Evolutionary conservation across 2,329 filamentous ascomycete species (phyloP), one percentile per base, ranked within the genome.

Genomic region (Fusarium robinianum): DNA sequence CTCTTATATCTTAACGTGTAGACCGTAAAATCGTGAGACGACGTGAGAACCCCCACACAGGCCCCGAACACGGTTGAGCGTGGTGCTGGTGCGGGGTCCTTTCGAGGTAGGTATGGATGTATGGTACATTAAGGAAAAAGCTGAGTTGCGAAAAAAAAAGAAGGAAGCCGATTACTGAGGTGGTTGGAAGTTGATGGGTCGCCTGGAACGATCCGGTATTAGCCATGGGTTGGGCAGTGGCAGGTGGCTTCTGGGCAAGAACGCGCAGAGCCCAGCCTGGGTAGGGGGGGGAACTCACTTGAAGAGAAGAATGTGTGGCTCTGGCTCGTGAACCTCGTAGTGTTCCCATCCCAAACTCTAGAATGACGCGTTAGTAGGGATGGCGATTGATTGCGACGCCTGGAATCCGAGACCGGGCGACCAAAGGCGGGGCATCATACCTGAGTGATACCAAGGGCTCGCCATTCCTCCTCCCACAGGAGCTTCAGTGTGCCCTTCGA

Each of bases 331-430:
- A 41, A 99, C 94, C 71, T 99, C 94, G 68, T 99, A 99, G 71
- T 99, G 94, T 69, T 97, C 92, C 94, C 94, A 99, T 45, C 94
- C 94, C 63, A 99, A 77, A 76, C 92, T 97, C 91, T 97, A 66
- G 35, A 12, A 21, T 18, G 7, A 10, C 14, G 17, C 35, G 51
- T 57, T 37, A 64, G 62, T 44, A 51, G 37, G 31, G 24, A 9
- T 23, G 12, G 9, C 7, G 15, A 24, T 24, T 19, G 16, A 15
- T 35, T 27, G 16, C 10, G 14, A 10, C 15, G 19, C 16, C 24
- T 23, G 10, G 11, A 32, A 11, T 15, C 24, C 27, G 29, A 31
- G 17, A 34, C 23, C 21, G 21, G 16, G 26, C 36, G 27, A 40
- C 27, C 33, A 19, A 19, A 19, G 27, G 39, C 23, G 11, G 31